phyloP scores from a whole-genome alignment of 768 basidiomycete genomes.

The Lactarius tabidus region DNA sequence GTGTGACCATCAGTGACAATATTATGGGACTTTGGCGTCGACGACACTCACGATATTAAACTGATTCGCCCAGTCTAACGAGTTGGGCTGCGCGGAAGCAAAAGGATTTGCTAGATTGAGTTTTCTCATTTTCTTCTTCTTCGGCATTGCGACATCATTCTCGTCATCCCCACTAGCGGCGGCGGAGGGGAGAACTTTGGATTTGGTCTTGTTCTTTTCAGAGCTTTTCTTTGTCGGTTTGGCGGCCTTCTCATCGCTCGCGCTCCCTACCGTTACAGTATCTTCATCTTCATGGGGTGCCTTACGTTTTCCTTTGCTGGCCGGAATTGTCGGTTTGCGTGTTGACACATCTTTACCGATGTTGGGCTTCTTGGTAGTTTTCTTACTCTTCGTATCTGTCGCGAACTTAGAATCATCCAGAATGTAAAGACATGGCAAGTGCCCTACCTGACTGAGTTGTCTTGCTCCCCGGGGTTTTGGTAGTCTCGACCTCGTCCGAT shows the following conservation, averaged over 20 bases:
- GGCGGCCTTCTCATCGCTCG: not conserved
- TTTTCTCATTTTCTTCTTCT: constrained; percentile 25
- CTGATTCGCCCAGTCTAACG: constrained; percentile 23
- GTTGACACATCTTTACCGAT: constrained; percentile 18
- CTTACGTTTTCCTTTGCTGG: constrained; percentile 40
- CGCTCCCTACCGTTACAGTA: constrained; percentile 14
- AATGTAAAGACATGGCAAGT: not conserved
- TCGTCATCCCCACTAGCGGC: constrained; percentile 3
- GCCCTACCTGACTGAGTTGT: not conserved
- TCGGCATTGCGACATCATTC: constrained; percentile 13
- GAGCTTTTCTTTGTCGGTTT: constrained; percentile 5
- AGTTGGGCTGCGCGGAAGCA: constrained; percentile 8
- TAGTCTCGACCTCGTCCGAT: constrained; percentile 1
- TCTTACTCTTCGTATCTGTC: constrained; percentile 8
- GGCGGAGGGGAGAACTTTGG: constrained; percentile 1
- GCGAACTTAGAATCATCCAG: not conserved
- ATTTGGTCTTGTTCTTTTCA: not conserved
- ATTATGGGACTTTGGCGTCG: not conserved
- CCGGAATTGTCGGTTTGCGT: constrained; percentile 7
- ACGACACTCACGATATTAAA: constrained; percentile 17
- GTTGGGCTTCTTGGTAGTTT: constrained; percentile 17
- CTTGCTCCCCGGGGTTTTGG: not conserved
- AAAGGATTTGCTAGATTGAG: constrained; percentile 22
- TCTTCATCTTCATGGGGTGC: constrained; percentile 29
- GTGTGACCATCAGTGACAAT: constrained; percentile 1